Conservation (phyloP, 1,284 basidiomycete genomes). For the Microbotryum intermedium region DNA sequence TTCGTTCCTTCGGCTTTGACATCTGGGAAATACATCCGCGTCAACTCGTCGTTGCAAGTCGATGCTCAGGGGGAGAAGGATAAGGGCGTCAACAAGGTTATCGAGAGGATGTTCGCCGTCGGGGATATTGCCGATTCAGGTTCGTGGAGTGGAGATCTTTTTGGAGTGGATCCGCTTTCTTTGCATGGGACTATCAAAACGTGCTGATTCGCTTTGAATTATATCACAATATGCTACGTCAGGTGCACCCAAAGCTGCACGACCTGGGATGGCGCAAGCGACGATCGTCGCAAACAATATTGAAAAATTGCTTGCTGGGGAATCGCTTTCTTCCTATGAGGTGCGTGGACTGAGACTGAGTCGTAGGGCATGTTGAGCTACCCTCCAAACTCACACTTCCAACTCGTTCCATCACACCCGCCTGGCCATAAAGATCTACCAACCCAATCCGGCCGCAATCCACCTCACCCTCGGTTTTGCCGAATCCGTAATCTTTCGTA, state of each 20-base stretch:
- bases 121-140: constrained; percentile 55
- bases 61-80: constrained; percentile 42
- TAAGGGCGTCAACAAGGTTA: constrained; percentile 32
- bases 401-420: background rate
- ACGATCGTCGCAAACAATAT: constrained; percentile 38
- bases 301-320: constrained; percentile 34
- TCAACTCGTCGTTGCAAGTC: constrained; percentile 17
- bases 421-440: constrained; percentile 5
- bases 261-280: constrained; percentile 35
- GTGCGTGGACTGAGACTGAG: background rate
- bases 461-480: constrained; percentile 30
- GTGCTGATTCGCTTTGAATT: no score
- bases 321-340: background rate
- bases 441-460: constrained; percentile 24
- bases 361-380: no score
- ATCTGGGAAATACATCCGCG: constrained; percentile 19
- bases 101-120: constrained; percentile 55
- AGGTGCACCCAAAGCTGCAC: constrained; percentile 54
- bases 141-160: background rate
- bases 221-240: constrained; percentile 34
- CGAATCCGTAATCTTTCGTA: constrained; percentile 26
- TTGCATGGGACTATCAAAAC: no score
- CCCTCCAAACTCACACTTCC: no score
- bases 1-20: constrained; percentile 41
- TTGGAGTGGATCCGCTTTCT: no score